Conservation (phyloP, 495 filamentous ascomycete genomes). For the Astrocystis sublimbata region DNA sequence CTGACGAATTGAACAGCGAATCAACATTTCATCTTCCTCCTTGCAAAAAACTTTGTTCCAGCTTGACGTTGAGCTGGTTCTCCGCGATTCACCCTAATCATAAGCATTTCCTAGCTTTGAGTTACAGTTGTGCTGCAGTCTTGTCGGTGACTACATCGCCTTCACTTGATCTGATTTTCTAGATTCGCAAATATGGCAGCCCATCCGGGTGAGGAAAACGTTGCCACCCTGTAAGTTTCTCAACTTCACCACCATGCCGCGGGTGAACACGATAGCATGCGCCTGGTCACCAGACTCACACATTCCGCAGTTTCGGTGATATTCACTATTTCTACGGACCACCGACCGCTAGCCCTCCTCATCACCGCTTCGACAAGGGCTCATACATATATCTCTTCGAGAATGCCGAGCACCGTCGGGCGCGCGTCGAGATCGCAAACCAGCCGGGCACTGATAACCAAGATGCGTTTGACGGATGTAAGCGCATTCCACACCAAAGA, state of each 20-base stretch:
- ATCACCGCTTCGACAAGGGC: constrained; percentile 86
- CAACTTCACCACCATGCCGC: background rate
- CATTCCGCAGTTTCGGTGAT: constrained; percentile 72
- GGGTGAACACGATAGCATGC: background rate
- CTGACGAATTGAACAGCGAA: background rate
- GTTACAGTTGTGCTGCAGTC: background rate
- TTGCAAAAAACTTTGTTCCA: constrained; percentile 10
- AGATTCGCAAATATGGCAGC: constrained; percentile 63
- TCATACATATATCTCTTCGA: constrained; percentile 89
- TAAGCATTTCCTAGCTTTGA: background rate
- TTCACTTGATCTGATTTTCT: background rate
- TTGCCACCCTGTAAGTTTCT: constrained; percentile 73
- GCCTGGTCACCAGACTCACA: background rate
- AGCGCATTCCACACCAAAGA: constrained; percentile 31
- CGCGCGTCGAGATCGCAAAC: constrained; percentile 83
- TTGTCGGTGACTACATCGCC: background rate
- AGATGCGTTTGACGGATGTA: constrained; percentile 85
- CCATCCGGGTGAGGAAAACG: constrained; percentile 72
- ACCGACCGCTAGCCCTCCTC: constrained; percentile 66
- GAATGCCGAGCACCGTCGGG: constrained; percentile 64
- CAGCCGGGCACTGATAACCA: constrained; percentile 82
- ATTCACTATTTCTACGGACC: constrained; percentile 85
- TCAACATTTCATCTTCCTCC: background rate
- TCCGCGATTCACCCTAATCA: background rate
- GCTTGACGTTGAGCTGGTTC: constrained; percentile 17